phyloP scores from a whole-genome alignment of 345 rosid species.

The Boechera retrofracta region DNA sequence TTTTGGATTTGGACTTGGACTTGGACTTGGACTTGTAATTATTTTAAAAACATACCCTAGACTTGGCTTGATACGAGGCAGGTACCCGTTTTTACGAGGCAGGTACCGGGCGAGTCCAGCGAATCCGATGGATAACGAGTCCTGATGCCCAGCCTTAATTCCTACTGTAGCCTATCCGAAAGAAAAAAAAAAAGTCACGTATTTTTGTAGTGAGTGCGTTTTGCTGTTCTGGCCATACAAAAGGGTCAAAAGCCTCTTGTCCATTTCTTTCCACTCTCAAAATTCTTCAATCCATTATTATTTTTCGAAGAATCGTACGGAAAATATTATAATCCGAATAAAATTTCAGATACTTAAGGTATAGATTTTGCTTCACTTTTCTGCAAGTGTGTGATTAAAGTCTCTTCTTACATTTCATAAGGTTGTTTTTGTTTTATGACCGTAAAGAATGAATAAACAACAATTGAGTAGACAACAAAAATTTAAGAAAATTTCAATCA shows the following conservation, averaged over 20 bases:
- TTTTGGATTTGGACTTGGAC: too few relatives aligned
- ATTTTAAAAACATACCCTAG: too few relatives aligned
- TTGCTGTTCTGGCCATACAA: conserved; percentile 27
- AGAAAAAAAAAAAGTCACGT: background rate
- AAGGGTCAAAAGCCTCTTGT: conserved; percentile 33
- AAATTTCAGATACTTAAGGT: background rate
- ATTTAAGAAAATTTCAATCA: too few relatives aligned
- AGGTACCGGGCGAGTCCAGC: too few relatives aligned
- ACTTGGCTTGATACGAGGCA: too few relatives aligned
- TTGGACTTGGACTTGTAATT: too few relatives aligned
- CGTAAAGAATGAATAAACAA: background rate
- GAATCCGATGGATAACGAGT: too few relatives aligned
- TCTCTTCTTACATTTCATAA: background rate
- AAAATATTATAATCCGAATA: background rate
- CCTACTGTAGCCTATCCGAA: background rate
- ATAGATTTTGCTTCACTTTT: conserved; percentile 12
- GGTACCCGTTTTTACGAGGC: too few relatives aligned
- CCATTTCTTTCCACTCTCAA: conserved; percentile 35
- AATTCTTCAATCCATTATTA: conserved; percentile 19
- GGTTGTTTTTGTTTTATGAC: background rate
- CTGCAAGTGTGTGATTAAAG: background rate
- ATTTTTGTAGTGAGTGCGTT: background rate
- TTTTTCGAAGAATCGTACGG: conserved; percentile 3
- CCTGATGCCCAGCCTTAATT: background rate
- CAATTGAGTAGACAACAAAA: conserved; percentile 4